phyloP scores from a whole-genome alignment of 2,329 filamentous ascomycete genomes.

The Diplodia intermedia region DNA sequence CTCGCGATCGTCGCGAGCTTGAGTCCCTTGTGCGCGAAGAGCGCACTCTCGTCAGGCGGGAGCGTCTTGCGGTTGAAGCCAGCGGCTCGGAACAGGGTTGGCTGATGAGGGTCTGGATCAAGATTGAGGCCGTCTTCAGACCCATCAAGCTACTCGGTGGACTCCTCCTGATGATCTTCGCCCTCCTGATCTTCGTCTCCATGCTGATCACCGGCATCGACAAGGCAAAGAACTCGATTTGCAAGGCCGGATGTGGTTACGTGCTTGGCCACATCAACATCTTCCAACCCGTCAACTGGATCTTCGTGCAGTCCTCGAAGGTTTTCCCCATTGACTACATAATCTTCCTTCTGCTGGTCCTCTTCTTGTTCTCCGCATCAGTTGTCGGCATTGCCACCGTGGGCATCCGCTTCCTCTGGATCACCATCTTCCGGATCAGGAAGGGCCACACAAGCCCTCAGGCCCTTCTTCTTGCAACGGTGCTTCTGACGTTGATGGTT shows the following conservation, averaged over 20 bases:
- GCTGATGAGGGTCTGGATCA: constrained; percentile 78
- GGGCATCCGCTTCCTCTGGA: constrained; percentile 95
- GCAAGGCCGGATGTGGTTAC: constrained; percentile 89
- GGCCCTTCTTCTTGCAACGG: constrained; percentile 87
- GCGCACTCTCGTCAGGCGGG: constrained; percentile 85
- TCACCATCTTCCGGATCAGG: constrained; percentile 89
- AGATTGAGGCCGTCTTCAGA: constrained; percentile 79
- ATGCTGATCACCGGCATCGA: constrained; percentile 97
- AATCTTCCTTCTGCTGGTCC: constrained; percentile 80
- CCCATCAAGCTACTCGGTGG: constrained; percentile 89
- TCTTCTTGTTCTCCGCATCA: constrained; percentile 88
- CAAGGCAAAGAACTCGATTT: constrained; percentile 94
- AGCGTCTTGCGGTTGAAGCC: constrained; percentile 84
- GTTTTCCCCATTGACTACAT: constrained; percentile 93
- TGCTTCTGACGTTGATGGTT: constrained; percentile 87
- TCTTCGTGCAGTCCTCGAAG: constrained; percentile 79
- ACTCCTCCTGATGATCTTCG: constrained; percentile 74
- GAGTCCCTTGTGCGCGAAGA: constrained; percentile 89
- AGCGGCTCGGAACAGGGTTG: constrained; percentile 77
- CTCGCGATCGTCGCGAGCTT: constrained; percentile 87
- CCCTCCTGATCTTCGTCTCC: constrained; percentile 80
- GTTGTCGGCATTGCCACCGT: constrained; percentile 85
- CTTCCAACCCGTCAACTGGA: constrained; percentile 93
- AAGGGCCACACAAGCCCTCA: constrained; percentile 90
- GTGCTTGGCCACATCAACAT: constrained; percentile 87